Conservation (phyloP, 2,329 filamentous ascomycete genomes). For the Neofusicoccum sp. region DNA sequence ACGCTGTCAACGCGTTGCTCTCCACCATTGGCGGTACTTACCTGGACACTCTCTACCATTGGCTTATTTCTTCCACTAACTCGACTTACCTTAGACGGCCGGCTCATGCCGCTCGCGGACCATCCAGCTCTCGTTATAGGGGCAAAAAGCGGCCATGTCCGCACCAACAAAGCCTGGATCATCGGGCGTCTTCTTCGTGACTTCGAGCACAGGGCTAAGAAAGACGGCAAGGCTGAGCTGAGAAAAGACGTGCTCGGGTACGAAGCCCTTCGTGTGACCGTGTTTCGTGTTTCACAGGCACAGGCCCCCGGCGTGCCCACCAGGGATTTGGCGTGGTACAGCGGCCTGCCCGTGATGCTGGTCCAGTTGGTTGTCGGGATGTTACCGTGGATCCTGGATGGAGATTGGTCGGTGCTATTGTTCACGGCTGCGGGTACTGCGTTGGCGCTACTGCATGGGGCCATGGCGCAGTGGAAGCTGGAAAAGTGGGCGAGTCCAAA, state of each 20-base stretch:
- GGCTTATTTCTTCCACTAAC: not conserved
- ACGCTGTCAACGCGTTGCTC: conserved; percentile 32
- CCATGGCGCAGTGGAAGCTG: conserved; percentile 3
- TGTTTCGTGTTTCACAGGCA: not conserved
- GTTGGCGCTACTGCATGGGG: not conserved
- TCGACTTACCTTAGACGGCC: conserved; percentile 23
- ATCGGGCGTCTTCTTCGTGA: conserved; percentile 45
- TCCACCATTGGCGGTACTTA: conserved; percentile 27
- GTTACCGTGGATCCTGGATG: not conserved
- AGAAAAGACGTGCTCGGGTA: not conserved
- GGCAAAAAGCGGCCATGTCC: conserved; percentile 34
- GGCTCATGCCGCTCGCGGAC: conserved; percentile 39
- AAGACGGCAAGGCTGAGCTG: not conserved
- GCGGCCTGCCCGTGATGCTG: not conserved
- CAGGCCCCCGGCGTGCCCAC: not conserved
- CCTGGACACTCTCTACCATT: not conserved
- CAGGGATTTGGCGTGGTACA: not conserved
- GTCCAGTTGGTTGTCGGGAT: not conserved
- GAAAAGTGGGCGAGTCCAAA: not conserved
- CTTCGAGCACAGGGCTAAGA: conserved; percentile 33
- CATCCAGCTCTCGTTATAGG: conserved; percentile 37
- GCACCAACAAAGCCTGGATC: conserved; percentile 44
- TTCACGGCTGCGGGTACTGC: not conserved
- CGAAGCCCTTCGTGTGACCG: not conserved
- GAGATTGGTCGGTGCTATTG: not conserved